Percentiles rank a stretch among this genome's conserved stretches.
Evolutionary conservation across 345 rosid species (phyloP).

Genomic region (Rhodomyrtus tomentosa): DNA sequence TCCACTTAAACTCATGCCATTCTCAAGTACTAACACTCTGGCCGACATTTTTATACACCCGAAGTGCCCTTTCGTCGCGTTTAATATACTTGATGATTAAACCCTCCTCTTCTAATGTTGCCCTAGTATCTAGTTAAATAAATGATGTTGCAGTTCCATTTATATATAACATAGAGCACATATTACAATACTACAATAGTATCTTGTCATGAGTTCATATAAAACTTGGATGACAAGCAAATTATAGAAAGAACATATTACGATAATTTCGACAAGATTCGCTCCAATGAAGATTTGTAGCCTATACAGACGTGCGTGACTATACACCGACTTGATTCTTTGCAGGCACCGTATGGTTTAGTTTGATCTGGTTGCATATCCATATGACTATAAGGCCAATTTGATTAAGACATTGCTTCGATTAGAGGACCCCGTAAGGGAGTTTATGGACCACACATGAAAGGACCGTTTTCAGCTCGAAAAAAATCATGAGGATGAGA

Average conservation of each 20-base stretch:
- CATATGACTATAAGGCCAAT: not conserved
- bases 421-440: not conserved
- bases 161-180: not conserved
- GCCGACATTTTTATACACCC: not conserved
- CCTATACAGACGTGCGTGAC: not conserved
- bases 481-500: not conserved
- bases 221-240: not conserved
- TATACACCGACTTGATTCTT: not conserved
- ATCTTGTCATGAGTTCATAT: not conserved
- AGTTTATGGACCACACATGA: not conserved
- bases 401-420: not conserved
- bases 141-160: not conserved
- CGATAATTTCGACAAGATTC: not conserved
- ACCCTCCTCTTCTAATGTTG: not conserved
- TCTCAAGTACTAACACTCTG: not conserved
- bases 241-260: not conserved
- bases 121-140: not conserved
- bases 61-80: not conserved
- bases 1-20: not conserved
- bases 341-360: not conserved
- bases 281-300: not conserved
- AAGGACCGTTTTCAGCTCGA: not conserved
- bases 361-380: not conserved
- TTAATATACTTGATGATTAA: not conserved
- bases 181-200: not conserved